Base-by-base conservation (phyloP, 805 yeast genomes). In the Candida corydali region DNA sequence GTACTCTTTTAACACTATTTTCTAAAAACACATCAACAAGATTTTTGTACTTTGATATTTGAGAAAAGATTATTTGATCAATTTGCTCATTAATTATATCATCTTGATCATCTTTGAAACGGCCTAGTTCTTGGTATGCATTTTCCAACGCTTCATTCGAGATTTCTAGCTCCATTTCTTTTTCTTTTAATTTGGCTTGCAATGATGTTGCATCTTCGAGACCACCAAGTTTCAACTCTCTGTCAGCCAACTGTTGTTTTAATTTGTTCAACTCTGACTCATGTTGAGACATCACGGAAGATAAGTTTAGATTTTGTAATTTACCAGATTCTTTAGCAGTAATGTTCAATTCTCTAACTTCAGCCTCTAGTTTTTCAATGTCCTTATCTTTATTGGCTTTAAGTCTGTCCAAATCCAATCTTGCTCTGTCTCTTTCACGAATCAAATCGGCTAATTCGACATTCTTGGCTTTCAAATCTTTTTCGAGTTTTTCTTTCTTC, bases 371-470 rank as follows among this genome's bases (percentile, higher is more conserved):
- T 43, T 64, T 70, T 46, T 82, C 91, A 41, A 78, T 71, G 45
- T 82, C 85, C 41, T 68, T 76, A 37, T 75, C 79, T 46, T 80
- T 80, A 27, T 75, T 65, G 8, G 85, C 88, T 47, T 73, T 77
- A 8, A 74, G 54, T 46, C 85, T 73, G 44, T 86, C 95, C 28
- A 86, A 62, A 41, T 87, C 96, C 47, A 87, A 67, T 51, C 91
- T 74, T 1, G 95, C 94, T 32, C 95, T 73, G 54, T 87, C 96
- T 40, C 96, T 77, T 55, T 87, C 96, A 43, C 93, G 75, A 39
- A 88, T 88, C 49, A 87, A 70, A 49, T 86, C 95, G 1, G 95
- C 95, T 42, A 87, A 70, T 59, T 87, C 96, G 29, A 87, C 71
- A 54, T 86, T 87, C 61, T 88, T 88, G 10, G 89, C 74, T 55